Conservation (phyloP, 345 rosid genomes). For the Boechera divaricarpa region DNA sequence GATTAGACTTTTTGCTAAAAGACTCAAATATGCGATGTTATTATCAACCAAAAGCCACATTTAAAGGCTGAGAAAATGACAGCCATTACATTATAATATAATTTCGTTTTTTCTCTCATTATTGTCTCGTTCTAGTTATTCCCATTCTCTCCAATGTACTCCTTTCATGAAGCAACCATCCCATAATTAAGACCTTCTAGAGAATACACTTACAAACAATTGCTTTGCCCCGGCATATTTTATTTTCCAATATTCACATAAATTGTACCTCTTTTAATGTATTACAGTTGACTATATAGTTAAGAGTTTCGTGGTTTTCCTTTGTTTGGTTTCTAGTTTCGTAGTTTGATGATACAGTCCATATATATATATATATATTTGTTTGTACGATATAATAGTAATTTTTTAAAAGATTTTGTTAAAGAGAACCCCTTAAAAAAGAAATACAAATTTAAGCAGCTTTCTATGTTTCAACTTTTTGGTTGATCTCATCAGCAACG, state of each 20-base stretch:
- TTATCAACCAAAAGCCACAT: conserved; percentile 49
- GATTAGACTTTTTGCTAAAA: conserved; percentile 41
- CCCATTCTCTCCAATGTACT: conserved; percentile 29
- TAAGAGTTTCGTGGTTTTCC: not conserved
- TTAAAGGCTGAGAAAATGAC: conserved; percentile 47
- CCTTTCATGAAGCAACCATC: conserved; percentile 34
- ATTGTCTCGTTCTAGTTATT: conserved; percentile 34
- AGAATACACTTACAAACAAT: conserved; percentile 23
- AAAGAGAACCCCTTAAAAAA: not conserved
- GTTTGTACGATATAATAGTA: too few species aligned
- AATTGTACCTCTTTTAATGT: not conserved
- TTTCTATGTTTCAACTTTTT: not conserved
- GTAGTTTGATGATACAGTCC: not conserved
- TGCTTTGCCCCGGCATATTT: not conserved
- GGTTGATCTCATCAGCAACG: not conserved
- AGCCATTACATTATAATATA: conserved; percentile 43
- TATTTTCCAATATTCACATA: not conserved
- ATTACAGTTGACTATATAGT: conserved; percentile 2
- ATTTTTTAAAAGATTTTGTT: too few species aligned
- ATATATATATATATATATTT: too few species aligned
- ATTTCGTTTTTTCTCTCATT: conserved; percentile 8
- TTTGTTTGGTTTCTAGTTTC: conserved; percentile 5
- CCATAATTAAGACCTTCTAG: conserved; percentile 17
- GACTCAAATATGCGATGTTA: conserved; percentile 47
- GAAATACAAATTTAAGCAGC: conserved; percentile 8